A percentile compares a stretch with the other conserved stretches of the same genome.
Conservation (phyloP, 2,329 filamentous ascomycete species). For the Hansfordia pulvinata region DNA sequence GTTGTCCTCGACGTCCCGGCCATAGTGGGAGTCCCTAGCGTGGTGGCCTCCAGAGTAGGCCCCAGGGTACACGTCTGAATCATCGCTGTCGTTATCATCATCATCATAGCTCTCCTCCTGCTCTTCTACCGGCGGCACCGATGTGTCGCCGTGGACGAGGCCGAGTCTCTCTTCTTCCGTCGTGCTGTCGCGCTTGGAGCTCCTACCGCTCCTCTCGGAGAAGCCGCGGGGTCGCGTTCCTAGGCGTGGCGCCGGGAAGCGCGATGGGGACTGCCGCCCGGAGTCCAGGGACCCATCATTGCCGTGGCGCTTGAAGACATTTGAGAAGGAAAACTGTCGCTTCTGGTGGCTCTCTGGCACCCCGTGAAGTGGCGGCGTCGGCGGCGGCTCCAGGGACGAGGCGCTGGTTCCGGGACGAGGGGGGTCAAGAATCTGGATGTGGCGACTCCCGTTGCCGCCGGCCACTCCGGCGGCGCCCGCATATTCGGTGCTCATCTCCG, state of each 20-base stretch:
- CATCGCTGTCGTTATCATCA: too few species aligned
- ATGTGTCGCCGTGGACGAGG: conserved; percentile 70
- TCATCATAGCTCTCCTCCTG: too few species aligned
- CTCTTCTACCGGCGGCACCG: too few species aligned
- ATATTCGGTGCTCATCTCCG: conserved; percentile 33
- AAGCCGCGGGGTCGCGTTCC: conserved; percentile 24
- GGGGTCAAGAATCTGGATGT: conserved; percentile 31
- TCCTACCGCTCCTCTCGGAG: too few species aligned
- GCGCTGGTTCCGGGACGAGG: conserved; percentile 26
- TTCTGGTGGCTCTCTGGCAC: conserved; percentile 30
- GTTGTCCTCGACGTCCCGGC: too few species aligned
- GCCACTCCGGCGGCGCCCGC: conserved; percentile 33
- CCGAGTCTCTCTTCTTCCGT: conserved; percentile 77
- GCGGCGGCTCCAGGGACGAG: conserved; percentile 33
- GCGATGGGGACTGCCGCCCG: conserved; percentile 15
- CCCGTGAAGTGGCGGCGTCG: conserved; percentile 46
- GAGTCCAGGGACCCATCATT: conserved; percentile 15
- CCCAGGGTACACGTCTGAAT: too few species aligned
- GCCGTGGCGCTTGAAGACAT: conserved; percentile 55
- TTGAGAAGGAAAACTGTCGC: conserved; percentile 87
- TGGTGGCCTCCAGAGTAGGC: too few species aligned
- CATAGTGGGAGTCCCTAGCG: too few species aligned
- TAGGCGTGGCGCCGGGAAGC: conserved; percentile 17
- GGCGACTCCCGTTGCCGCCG: conserved; percentile 22
- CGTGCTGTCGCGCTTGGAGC: too few species aligned